Percentiles rank a stretch among this genome's conserved stretches.
phyloP scores from a whole-genome alignment of 441 rosid species.

The Aquilaria agallochum region DNA sequence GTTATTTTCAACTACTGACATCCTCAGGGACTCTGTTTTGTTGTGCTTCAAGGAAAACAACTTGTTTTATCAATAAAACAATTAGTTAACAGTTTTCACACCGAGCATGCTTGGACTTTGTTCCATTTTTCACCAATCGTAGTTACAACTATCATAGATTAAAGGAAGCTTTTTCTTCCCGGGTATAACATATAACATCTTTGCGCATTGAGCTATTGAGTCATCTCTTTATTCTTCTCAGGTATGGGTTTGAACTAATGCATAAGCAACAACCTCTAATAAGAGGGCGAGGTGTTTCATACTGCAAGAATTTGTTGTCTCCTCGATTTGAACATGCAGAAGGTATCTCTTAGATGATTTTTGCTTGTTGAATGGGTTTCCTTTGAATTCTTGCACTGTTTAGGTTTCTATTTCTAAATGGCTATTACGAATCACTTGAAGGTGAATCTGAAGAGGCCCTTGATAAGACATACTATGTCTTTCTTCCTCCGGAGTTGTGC shows the following conservation, averaged over 20 bases:
- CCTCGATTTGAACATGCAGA: conserved; percentile 97
- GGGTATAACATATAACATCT: conserved; percentile 36
- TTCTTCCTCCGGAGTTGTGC: conserved; percentile 97
- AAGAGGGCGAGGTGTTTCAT: conserved; percentile 98
- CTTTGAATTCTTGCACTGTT: conserved; percentile 1
- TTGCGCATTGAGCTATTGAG: conserved; percentile 45
- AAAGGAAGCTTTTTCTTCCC: conserved; percentile 47
- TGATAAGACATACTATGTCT: conserved; percentile 92
- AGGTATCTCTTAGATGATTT: conserved; percentile 24
- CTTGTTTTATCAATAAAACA: conserved; percentile 29
- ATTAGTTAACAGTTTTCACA: conserved; percentile 23
- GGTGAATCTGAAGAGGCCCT: conserved; percentile 78
- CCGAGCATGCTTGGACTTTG: conserved; percentile 13
- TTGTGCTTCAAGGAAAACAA: conserved; percentile 56
- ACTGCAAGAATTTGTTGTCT: conserved; percentile 95
- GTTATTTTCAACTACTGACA: conserved; percentile 28
- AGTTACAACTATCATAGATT: conserved; percentile 32
- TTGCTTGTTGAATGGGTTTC: background rate
- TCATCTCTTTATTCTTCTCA: conserved; percentile 32
- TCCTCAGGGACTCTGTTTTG: conserved; percentile 40
- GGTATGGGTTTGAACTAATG: conserved; percentile 93
- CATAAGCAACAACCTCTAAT: conserved; percentile 79
- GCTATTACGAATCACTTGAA: conserved; percentile 25
- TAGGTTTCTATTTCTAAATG: conserved; percentile 18
- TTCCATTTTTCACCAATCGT: conserved; percentile 12